These are phyloP conservation scores for Nakazawaea holstii DNA, from an alignment of 805 yeast genomes.

Conservation along the genomic window DNA sequence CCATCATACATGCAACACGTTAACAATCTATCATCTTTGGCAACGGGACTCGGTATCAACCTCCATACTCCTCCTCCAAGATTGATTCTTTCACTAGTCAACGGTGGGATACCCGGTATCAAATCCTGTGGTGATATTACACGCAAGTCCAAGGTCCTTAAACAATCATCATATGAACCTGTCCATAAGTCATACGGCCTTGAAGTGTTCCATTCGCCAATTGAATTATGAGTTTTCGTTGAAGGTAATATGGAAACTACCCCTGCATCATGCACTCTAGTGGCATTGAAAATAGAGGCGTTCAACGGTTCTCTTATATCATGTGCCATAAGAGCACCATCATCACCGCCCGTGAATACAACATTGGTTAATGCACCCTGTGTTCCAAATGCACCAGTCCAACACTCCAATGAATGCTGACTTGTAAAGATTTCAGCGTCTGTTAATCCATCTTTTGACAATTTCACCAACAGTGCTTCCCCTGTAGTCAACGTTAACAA, in stretches of 20 bases:
- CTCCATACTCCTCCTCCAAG: slow-evolving; percentile 97
- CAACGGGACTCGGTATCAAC: slow-evolving; percentile 54
- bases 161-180: slow-evolving; percentile 86
- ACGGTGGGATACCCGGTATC: slow-evolving; percentile 49
- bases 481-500: slow-evolving; percentile 70
- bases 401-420: slow-evolving; percentile 72
- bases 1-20: slow-evolving; percentile 97
- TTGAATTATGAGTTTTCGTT: slow-evolving; percentile 30
- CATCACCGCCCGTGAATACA: slow-evolving; percentile 89
- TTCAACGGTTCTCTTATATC: slow-evolving; percentile 44
- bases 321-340: slow-evolving; percentile 66
- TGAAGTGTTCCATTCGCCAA: slow-evolving; percentile 33
- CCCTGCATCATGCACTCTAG: slow-evolving; percentile 82
- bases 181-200: slow-evolving; percentile 59
- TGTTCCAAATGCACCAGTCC: slow-evolving; percentile 78
- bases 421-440: slow-evolving; percentile 24
- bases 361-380: slow-evolving; percentile 46
- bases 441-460: slow-evolving; percentile 15
- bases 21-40: slow-evolving; percentile 43
- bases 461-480: slow-evolving; percentile 38
- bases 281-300: slow-evolving; percentile 25
- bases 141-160: slow-evolving; percentile 67
- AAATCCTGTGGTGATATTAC: slow-evolving; percentile 35
- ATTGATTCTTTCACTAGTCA: slow-evolving; percentile 34
- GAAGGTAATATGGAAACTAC: slow-evolving; percentile 73